Evolutionary conservation across 2,329 filamentous ascomycete genomes (phyloP), one percentile per base, ranked within the genome.

Genomic region (Alternaria dauci): DNA sequence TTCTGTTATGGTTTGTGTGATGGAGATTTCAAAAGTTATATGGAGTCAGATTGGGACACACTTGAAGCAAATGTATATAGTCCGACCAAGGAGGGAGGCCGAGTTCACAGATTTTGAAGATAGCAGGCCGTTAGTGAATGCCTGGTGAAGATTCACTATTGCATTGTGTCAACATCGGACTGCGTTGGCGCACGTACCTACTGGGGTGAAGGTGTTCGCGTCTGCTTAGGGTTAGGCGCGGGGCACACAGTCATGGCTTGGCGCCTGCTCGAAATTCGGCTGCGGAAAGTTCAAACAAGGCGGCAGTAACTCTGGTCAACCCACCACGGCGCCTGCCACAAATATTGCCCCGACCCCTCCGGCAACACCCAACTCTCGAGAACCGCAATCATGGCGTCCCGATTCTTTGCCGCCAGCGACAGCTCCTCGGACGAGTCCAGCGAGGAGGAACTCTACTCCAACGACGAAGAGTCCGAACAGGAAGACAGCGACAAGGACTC

Each of bases 321-420:
- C 61, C 58, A 60, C 50, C 55, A 25, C 61, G 65, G 69, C 63
- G 66, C 58, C 65, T 58, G 63, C 70, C 65, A 67, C 62, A 65
- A 59, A 42, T 56, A 61, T 43, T 55, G 61, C 55, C 55, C 42
- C 60, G 55, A 59, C 59, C 62, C 70, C 66, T 68, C 69, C 57
- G 71, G 69, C 67, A 69, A 59, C 63, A 32, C 52, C 59, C 50
- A 63, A 66, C 69, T 67, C 66, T 63, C 68, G 64, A 70, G 63
- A 62, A 66, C 68, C 58, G 66, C 65, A 70, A 71, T 63, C 67
- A 77, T 68, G 68, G 76, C 75, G 76, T 98, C 95, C 87, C 91
- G 93, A 85, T 99, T 98, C 84, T 98, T 98, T 87, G 91, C 93
- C 82, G 91, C 91, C 80, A 91, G 90, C 84, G 94, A 96, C 83